Evolutionary conservation across 1,139 yeast genomes (phyloP), one percentile per base, ranked within the genome.

Genomic region (Groenewaldozyma sp.): DNA sequence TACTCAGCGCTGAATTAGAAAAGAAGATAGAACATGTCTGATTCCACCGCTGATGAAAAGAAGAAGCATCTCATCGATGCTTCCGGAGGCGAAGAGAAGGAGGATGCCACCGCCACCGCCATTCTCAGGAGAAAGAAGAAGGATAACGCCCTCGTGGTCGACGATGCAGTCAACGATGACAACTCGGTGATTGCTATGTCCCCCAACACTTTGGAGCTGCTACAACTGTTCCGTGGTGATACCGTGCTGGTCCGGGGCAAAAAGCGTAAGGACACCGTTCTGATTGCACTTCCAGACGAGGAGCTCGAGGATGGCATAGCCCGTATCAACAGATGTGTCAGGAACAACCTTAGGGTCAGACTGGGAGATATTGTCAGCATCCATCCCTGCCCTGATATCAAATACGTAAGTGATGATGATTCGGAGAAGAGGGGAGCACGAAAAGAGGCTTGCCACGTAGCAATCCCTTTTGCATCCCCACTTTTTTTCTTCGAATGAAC

Each of bases 331-430:
- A 78, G 99, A 62, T 93, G 91, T 55, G 95, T 91, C 35, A 82
- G 99, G 68, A 86, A 84, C 70, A 91, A 91, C 68, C 73, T 91
- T 63, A 76, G 97, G 52, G 93, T 91, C 45, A 80, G 97, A 63
- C 73, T 91, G 50, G 96, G 98, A 52, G 98, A 91, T 58, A 74
- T 91, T 50, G 75, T 91, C 45, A 73, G 95, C 33, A 73, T 93
- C 49, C 95, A 86, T 59, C 94, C 98, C 34, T 91, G 96, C 62
- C 96, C 98, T 24, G 98, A 91, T 63, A 91, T 91, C 71, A 91
- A 91, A 67, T 93, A 88, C 59, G 97, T 37, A 36, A 36, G 42
- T 39, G 10, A n/a, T n/a, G n/a, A n/a, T n/a, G n/a, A n/a, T n/a
- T n/a, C n/a, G n/a, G n/a, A n/a, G n/a, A n/a, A n/a, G n/a, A n/a